Percentiles rank a stretch among this genome's conserved stretches.
These are phyloP conservation scores for Ogataea allantospora DNA, from an alignment of 805 yeast genomes.

Conservation along the genomic window DNA sequence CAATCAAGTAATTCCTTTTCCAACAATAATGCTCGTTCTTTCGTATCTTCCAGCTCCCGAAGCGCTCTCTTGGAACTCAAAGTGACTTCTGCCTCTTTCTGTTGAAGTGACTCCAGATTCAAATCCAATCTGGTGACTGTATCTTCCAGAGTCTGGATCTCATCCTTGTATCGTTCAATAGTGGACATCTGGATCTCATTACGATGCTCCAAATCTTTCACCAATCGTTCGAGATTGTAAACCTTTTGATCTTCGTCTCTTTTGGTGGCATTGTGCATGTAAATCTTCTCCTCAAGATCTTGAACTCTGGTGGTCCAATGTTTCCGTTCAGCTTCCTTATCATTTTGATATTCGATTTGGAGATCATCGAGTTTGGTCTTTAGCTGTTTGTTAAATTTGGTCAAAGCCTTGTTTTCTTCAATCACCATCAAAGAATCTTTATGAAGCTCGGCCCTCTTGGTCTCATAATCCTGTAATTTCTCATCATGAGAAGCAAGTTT, in stretches of 20 bases:
- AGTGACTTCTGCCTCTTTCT: conserved; percentile 44
- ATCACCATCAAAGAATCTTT: conserved; percentile 53
- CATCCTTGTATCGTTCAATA: conserved; percentile 54
- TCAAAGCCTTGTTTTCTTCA: conserved; percentile 68
- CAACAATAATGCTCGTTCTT: conserved; percentile 49
- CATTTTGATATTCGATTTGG: conserved; percentile 50
- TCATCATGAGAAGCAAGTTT: conserved; percentile 28
- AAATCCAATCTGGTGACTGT: conserved; percentile 46
- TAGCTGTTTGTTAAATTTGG: conserved; percentile 53
- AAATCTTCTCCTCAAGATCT: conserved; percentile 50
- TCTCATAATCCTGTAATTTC: conserved; percentile 26
- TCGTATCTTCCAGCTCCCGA: conserved; percentile 55
- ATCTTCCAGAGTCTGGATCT: conserved; percentile 53
- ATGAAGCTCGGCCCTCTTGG: conserved; percentile 38
- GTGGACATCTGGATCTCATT: conserved; percentile 51
- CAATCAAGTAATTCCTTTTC: conserved; percentile 60
- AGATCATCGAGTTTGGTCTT: conserved; percentile 42
- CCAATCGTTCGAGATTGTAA: conserved; percentile 48
- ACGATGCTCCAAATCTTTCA: conserved; percentile 52
- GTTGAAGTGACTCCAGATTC: conserved; percentile 42
- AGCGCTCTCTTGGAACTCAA: conserved; percentile 45
- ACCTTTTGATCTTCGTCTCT: conserved; percentile 52
- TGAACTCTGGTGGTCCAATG: conserved; percentile 60
- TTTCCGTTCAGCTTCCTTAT: conserved; percentile 46
- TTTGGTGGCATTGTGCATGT: conserved; percentile 44